Percentiles rank a stretch among this genome's conserved stretches.
phyloP scores from a whole-genome alignment of 768 basidiomycete species.

The Rhizopogon roseolus region DNA sequence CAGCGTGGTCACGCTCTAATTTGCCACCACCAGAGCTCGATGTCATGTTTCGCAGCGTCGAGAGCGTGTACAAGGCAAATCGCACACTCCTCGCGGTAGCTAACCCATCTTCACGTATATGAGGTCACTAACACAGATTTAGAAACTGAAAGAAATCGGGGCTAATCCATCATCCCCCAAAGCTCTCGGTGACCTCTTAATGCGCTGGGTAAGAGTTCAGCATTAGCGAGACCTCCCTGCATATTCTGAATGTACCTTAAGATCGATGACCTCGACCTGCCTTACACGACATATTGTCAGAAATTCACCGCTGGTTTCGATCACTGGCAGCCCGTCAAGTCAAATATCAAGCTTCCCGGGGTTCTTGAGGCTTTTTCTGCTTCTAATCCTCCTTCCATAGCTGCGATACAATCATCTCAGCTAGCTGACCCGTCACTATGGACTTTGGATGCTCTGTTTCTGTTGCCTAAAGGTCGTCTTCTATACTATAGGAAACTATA shows the following conservation, averaged over 20 bases:
- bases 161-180: conserved; percentile 90
- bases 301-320: conserved; percentile 80
- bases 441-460: conserved; percentile 86
- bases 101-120: neutral
- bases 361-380: conserved; percentile 69
- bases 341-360: conserved; percentile 64
- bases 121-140: conserved; percentile 13
- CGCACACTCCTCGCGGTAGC: conserved; percentile 68
- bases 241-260: conserved; percentile 24
- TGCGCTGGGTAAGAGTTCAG: conserved; percentile 81
- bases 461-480: conserved; percentile 78
- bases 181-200: conserved; percentile 89
- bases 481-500: conserved; percentile 94
- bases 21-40: conserved; percentile 92
- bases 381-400: conserved; percentile 52
- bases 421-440: conserved; percentile 46
- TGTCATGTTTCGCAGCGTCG: conserved; percentile 90
- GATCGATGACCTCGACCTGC: conserved; percentile 88
- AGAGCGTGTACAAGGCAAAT: conserved; percentile 90
- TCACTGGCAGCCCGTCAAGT: conserved; percentile 71
- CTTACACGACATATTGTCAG: conserved; percentile 78
- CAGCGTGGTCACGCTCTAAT: conserved; percentile 96
- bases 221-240: conserved; percentile 1
- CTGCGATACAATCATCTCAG: conserved; percentile 28
- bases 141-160: conserved; percentile 95